These are phyloP conservation scores for Leishmania turanica DNA, from an alignment of 208 protist genomes.

Conservation along the genomic window DNA sequence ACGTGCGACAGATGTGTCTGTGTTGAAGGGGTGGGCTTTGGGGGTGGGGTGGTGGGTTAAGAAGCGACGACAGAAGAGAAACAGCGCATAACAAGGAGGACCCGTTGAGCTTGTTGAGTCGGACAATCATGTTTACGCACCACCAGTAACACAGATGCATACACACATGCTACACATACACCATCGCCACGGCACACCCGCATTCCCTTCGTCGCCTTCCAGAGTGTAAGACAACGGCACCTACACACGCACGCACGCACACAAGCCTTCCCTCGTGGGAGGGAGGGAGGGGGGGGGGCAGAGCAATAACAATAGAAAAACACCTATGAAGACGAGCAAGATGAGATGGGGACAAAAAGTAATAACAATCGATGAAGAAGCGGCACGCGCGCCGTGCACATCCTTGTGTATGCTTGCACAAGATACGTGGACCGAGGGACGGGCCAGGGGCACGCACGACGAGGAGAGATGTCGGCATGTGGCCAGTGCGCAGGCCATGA, in stretches of 20 bases:
- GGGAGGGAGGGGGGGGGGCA: no score
- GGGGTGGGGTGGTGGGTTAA: not conserved
- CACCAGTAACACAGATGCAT: not conserved
- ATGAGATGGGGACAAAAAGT: conserved; percentile 8
- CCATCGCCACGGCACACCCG: not conserved
- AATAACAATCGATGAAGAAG: conserved; percentile 39
- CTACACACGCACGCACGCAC: not conserved
- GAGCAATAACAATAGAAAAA: not conserved
- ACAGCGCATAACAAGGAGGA: not conserved
- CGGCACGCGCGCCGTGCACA: conserved; percentile 24
- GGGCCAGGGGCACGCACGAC: not conserved
- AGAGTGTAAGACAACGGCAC: not conserved
- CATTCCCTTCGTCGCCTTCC: not conserved
- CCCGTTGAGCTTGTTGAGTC: not conserved
- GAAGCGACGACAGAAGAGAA: not conserved
- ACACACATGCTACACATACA: not conserved
- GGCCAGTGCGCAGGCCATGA: not conserved
- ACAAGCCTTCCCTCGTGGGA: no score
- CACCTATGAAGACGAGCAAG: not conserved
- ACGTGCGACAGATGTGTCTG: not conserved
- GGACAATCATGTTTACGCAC: not conserved
- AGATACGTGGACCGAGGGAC: not conserved
- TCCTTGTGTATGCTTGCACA: not conserved
- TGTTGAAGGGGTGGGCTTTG: not conserved
- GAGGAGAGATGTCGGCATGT: not conserved